phyloP scores from a whole-genome alignment of 2,329 filamentous ascomycete genomes.

The Rachicladosporium sp. region DNA sequence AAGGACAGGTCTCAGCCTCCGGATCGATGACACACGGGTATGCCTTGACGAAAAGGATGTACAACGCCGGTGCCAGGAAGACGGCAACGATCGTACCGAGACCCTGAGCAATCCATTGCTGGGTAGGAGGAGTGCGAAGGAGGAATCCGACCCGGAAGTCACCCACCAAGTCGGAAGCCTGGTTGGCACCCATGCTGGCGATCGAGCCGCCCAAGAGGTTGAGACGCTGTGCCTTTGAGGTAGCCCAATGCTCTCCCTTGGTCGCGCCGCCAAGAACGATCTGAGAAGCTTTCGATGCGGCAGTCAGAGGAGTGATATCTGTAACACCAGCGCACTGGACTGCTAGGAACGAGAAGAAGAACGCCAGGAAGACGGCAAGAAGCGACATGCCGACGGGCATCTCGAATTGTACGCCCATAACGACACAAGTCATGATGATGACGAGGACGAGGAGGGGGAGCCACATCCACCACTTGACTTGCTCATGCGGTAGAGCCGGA shows the following conservation, averaged over 20 bases:
- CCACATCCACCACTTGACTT: constrained; percentile 45
- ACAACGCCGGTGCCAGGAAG: constrained; percentile 55
- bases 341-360: constrained; percentile 50
- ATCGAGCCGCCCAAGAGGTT: constrained; percentile 52
- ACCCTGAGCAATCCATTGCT: constrained; percentile 55
- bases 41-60: constrained; percentile 54
- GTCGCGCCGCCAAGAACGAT: constrained; percentile 56
- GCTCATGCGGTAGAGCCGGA: constrained; percentile 34
- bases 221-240: constrained; percentile 46
- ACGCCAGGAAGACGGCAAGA: constrained; percentile 43
- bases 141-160: constrained; percentile 60
- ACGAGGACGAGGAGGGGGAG: constrained; percentile 33
- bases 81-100: constrained; percentile 52
- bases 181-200: constrained; percentile 28
- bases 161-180: constrained; percentile 39
- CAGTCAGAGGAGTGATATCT: constrained; percentile 52
- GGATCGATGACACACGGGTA: constrained; percentile 54
- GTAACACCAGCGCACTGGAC: constrained; percentile 44
- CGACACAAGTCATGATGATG: constrained; percentile 39
- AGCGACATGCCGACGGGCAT: constrained; percentile 47
- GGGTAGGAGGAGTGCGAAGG: constrained; percentile 49
- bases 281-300: constrained; percentile 56
- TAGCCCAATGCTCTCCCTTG: constrained; percentile 37
- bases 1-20: constrained; percentile 40
- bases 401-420: constrained; percentile 42